Conservation (phyloP, 164 flowering plant species). For the Magnolia kwangsiensis region DNA sequence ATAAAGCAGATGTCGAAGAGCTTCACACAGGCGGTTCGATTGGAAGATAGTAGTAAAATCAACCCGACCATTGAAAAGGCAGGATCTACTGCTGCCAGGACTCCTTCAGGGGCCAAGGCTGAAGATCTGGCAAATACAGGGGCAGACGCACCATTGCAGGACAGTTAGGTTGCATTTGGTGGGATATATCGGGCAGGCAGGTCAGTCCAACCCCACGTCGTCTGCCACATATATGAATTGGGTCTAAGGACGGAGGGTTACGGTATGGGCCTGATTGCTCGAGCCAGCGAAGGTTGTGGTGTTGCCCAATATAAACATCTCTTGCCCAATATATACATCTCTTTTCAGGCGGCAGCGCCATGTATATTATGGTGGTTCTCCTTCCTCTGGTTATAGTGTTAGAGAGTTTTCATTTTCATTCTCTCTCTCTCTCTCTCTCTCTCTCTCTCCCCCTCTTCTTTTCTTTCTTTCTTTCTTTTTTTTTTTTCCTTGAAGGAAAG, state of each 20-base stretch:
- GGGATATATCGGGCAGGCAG: background rate
- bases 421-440: background rate
- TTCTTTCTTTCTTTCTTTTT: background rate
- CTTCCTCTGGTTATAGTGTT: background rate
- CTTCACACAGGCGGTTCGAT: slow-evolving; percentile 52
- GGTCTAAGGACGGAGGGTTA: background rate
- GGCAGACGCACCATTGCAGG: background rate
- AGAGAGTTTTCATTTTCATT: background rate
- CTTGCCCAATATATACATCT: background rate
- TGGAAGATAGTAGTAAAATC: slow-evolving; percentile 39
- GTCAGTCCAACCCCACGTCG: background rate
- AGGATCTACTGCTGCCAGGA: slow-evolving; percentile 21
- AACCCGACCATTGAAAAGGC: slow-evolving; percentile 28
- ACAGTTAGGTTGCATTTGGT: background rate
- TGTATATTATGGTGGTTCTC: slow-evolving; percentile 1
- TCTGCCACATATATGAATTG: background rate
- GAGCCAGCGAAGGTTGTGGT: background rate
- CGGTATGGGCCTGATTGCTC: background rate
- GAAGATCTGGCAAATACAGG: background rate
- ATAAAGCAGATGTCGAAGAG: slow-evolving; percentile 57
- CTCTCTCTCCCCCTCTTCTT: fast-evolving
- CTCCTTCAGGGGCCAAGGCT: background rate
- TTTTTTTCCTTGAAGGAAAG: background rate
- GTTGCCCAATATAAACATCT: background rate
- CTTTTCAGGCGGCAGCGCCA: background rate